phyloP scores from a whole-genome alignment of 805 yeast genomes.

The Ogataea naganishii region DNA sequence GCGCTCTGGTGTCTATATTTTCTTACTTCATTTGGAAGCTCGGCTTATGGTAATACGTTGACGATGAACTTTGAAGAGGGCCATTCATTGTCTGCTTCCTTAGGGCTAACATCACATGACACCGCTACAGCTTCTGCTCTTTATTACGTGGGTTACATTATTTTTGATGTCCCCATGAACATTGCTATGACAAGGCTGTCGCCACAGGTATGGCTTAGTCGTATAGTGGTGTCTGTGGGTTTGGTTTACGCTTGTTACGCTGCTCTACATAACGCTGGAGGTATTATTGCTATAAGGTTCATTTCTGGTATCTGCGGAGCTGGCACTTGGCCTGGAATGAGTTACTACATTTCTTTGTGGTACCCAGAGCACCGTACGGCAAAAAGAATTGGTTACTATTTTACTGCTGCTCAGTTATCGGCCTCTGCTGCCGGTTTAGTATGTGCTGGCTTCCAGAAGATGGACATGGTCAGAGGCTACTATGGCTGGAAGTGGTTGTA shows the following conservation, averaged over 20 bases:
- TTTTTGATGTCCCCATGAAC: conserved; percentile 87
- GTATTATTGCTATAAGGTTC: conserved; percentile 64
- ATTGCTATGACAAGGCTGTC: conserved; percentile 73
- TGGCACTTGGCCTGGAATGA: conserved; percentile 88
- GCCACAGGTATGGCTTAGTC: conserved; percentile 78
- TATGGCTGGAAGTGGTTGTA: conserved; percentile 88
- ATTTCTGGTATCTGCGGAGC: conserved; percentile 74
- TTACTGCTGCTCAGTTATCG: conserved; percentile 86
- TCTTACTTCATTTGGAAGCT: conserved; percentile 68
- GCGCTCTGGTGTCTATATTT: conserved; percentile 77
- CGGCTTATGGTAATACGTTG: conserved; percentile 68
- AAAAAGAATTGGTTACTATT: conserved; percentile 76
- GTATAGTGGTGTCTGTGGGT: conserved; percentile 73
- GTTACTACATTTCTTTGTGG: conserved; percentile 77
- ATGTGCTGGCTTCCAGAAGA: conserved; percentile 79
- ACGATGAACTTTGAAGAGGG: conserved; percentile 63
- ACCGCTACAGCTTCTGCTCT: conserved; percentile 71
- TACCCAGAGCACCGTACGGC: conserved; percentile 75
- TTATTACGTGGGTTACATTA: conserved; percentile 73
- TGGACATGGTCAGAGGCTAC: conserved; percentile 62
- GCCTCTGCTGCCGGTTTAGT: conserved; percentile 87
- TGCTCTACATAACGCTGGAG: conserved; percentile 45
- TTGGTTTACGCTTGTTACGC: conserved; percentile 68
- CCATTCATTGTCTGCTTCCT: conserved; percentile 50
- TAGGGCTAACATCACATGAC: conserved; percentile 46